Evolutionary conservation across 2,329 filamentous ascomycete species (phyloP), one percentile per base, ranked within the genome.

Genomic region (Leptoxyphium fumago): DNA sequence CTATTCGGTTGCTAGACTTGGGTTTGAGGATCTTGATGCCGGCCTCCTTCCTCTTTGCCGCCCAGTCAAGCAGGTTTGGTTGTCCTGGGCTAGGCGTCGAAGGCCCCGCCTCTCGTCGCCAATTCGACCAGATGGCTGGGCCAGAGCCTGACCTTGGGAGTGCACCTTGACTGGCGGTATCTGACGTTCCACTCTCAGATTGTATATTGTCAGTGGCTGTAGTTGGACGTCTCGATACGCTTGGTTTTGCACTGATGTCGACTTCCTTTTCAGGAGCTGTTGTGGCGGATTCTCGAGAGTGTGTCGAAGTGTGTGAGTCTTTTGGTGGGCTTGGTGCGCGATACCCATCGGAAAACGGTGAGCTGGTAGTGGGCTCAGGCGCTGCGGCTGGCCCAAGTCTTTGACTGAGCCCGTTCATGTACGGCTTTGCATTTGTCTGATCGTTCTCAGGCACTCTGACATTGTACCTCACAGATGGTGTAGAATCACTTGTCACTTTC

Each of bases 21-120:
- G 89, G 80, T 56, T 87, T 86, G 43, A 96, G 70, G 1, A 95
- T 82, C 67, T 94, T 96, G 82, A 96, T 96, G 42, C 78, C 80
- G 41, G 82, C 76, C 70, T 57, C 77, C 64, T 50, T 80, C 70
- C 53, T 80, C 58, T 85, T 81, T 45, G 69, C 73, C n/a, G 67
- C 65, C 54, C 68, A 71, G 38, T 82, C 79, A 41, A 66, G 56
- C 5, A 51, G 41, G 52, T 38, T 54, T 58, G 63, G 43, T 58
- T 58, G 43, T 17, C 41, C 36, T 13, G 48, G 46, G 18, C 34
- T 39, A 2, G 48, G 43, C 2, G 50, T 43, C 7, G 52, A 47
- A n/a, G 47, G 17, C 14, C 45, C 44, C 5, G 46, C 58, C 39
- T 69, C 66, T 39, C 67, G 66, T 40, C 69, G 63, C 69, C 69